A percentile compares a stretch with the other conserved stretches of the same genome.
phyloP scores from a whole-genome alignment of 2,329 filamentous ascomycete genomes.

The Cladosporium sp. region DNA sequence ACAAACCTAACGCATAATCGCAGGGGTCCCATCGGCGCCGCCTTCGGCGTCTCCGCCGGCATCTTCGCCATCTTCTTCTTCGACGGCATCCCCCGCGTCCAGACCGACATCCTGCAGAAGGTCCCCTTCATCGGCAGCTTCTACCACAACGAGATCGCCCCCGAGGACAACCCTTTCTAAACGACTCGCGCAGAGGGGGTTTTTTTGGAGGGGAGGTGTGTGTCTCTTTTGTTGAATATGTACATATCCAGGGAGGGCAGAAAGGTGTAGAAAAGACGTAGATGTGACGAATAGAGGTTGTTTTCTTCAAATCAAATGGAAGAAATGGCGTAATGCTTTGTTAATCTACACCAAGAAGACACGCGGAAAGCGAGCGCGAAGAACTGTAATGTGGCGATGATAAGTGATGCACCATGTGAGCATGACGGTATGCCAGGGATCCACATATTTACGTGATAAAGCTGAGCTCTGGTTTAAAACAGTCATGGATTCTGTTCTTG shows the following conservation, averaged over 20 bases:
- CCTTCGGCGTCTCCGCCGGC: slow-evolving; percentile 55
- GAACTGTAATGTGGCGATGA: not conserved
- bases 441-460: too few species aligned
- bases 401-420: too few species aligned
- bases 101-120: slow-evolving; percentile 48
- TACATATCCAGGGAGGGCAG: not conserved
- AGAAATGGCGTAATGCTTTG: slow-evolving; percentile 7
- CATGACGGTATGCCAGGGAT: too few species aligned
- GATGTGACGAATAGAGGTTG: not conserved
- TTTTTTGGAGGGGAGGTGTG: too few species aligned
- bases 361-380: not conserved
- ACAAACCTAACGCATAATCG: not conserved
- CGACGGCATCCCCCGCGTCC: slow-evolving; percentile 59
- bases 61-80: slow-evolving; percentile 62
- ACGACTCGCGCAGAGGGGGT: slow-evolving; percentile 6
- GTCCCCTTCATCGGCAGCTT: slow-evolving; percentile 55
- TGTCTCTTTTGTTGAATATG: slow-evolving; percentile 1
- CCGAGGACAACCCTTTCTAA: slow-evolving; percentile 61
- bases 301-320: too few species aligned
- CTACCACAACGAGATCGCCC: slow-evolving; percentile 54
- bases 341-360: slow-evolving; percentile 4
- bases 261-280: not conserved
- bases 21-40: slow-evolving; percentile 40
- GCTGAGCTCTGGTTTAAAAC: too few species aligned
- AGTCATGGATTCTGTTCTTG: not conserved